Base-by-base conservation (phyloP, 257 asterid genomes). In the Nicotiana benthamiana region DNA sequence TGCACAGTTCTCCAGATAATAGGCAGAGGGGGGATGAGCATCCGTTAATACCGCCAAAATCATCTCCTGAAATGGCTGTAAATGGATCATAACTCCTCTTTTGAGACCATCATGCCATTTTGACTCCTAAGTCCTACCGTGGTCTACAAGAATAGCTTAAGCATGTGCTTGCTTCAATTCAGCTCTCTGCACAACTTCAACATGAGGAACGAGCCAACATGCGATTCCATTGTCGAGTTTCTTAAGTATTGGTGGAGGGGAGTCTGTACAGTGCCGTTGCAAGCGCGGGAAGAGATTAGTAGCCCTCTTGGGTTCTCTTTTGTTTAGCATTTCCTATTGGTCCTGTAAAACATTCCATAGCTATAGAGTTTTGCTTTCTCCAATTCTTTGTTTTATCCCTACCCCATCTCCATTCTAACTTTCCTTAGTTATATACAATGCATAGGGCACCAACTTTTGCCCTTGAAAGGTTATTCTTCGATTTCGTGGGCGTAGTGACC, bases 51-150 rank as follows among this genome's bases (percentile, higher is more conserved):
- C 89, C 91, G 18, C 87, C 92, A 1, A 90, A 88, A 16, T 86
- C 98, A 60, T 93, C 99, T 15, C 88, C 97, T 0, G 98, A 94
- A 77, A 93, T 91, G 96, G 89, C 94, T 79, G 97, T 95, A 79
- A 92, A 89, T 82, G 98, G 98, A 67, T 91, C 98, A 61, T 93
- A 86, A 93, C 75, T 2, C 28, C 18, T 74, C 16, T 24, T 48
- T 7, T 48, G 81, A 36, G 80, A 77, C 32, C 34, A 5, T 57
- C 67, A 30, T 22, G 54, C 40, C 12, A n/a, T 32, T 15, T 60
- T n/a, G 56, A 18, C 43, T 59, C 74, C 81, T 26, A 74, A 18
- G 27, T 59, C 74, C 81, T 74, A 74, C 62, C 15, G 1, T 74
- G 70, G 51, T 78, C 43, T 60, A 46, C 52, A 46, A 79, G 48